These are phyloP conservation scores for Vitis hybrid DNA, from an alignment of 177 flowering plant genomes.

Conservation along the genomic window DNA sequence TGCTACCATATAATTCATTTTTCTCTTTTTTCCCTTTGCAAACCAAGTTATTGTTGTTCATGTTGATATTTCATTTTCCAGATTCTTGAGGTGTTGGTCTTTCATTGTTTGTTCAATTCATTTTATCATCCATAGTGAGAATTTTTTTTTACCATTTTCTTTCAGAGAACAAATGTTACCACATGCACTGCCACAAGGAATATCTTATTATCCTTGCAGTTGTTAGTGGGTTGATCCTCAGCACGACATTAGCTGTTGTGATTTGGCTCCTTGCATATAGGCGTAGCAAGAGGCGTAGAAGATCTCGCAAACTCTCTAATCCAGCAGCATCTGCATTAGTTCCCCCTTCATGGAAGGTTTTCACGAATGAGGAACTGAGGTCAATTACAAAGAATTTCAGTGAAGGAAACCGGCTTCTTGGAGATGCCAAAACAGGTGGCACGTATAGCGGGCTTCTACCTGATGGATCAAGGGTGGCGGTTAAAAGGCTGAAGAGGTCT, in stretches of 20 bases:
- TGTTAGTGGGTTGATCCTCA: slow-evolving; percentile 82
- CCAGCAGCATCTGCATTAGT: slow-evolving; percentile 71
- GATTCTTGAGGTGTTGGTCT: background rate
- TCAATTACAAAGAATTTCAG: slow-evolving; percentile 87
- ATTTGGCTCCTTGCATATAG: slow-evolving; percentile 80
- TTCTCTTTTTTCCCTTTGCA: background rate
- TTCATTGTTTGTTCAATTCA: background rate
- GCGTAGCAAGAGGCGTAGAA: slow-evolving; percentile 66
- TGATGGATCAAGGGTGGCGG: slow-evolving; percentile 89
- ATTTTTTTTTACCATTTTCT: slow-evolving; percentile 3
- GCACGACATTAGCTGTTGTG: slow-evolving; percentile 66
- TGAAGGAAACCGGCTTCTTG: slow-evolving; percentile 91
- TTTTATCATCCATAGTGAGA: slow-evolving; percentile 4
- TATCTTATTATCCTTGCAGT: slow-evolving; percentile 79
- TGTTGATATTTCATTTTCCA: background rate
- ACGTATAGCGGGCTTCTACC: slow-evolving; percentile 82
- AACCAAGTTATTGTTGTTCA: background rate
- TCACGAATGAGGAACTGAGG: slow-evolving; percentile 77
- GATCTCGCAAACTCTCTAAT: slow-evolving; percentile 63
- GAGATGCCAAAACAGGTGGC: slow-evolving; percentile 94
- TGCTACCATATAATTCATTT: background rate
- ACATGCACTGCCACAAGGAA: slow-evolving; percentile 76
- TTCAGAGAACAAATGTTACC: slow-evolving; percentile 57
- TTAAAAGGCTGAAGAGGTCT: slow-evolving; percentile 90
- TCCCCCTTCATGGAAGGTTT: slow-evolving; percentile 84